Conservation (phyloP, 371 early-diverging fungal genomes). For the Gilbertella persicaria region DNA sequence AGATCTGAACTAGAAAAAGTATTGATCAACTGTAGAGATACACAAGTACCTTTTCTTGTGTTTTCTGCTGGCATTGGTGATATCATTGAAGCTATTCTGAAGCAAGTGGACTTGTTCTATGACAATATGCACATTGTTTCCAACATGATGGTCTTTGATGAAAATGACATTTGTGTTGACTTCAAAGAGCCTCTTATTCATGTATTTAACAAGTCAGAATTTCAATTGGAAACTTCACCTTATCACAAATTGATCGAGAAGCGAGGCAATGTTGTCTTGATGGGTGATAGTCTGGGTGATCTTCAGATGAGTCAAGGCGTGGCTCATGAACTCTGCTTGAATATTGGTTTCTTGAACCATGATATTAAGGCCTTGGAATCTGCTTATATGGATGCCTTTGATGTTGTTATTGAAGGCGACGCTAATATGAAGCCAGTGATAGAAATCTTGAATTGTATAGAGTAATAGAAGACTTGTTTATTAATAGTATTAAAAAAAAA, state of each 20-base stretch:
- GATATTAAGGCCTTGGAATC: conserved; percentile 53
- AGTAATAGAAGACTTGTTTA: conserved; percentile 8
- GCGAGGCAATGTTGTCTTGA: conserved; percentile 61
- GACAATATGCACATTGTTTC: conserved; percentile 74
- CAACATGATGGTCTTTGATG: conserved; percentile 72
- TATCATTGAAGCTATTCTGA: conserved; percentile 64
- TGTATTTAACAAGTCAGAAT: conserved; percentile 78
- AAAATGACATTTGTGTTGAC: conserved; percentile 45
- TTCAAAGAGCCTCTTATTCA: conserved; percentile 75
- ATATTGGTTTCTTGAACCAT: conserved; percentile 74
- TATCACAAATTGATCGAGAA: conserved; percentile 41
- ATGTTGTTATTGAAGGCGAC: conserved; percentile 72
- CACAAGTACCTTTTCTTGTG: conserved; percentile 64
- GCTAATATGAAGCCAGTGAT: conserved; percentile 54
- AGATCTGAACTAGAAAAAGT: conserved; percentile 53
- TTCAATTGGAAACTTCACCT: conserved; percentile 48
- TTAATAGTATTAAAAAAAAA: background rate
- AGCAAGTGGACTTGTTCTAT: conserved; percentile 32
- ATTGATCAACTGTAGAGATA: conserved; percentile 33
- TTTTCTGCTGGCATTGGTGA: conserved; percentile 79
- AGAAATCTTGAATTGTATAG: conserved; percentile 32
- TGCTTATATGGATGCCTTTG: conserved; percentile 62
- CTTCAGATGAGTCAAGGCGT: conserved; percentile 72
- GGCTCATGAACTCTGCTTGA: conserved; percentile 55
- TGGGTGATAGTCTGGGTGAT: conserved; percentile 80